Evolutionary conservation across 2,329 filamentous ascomycete species (phyloP).

Genomic region (Diaporthe velutina): DNA sequence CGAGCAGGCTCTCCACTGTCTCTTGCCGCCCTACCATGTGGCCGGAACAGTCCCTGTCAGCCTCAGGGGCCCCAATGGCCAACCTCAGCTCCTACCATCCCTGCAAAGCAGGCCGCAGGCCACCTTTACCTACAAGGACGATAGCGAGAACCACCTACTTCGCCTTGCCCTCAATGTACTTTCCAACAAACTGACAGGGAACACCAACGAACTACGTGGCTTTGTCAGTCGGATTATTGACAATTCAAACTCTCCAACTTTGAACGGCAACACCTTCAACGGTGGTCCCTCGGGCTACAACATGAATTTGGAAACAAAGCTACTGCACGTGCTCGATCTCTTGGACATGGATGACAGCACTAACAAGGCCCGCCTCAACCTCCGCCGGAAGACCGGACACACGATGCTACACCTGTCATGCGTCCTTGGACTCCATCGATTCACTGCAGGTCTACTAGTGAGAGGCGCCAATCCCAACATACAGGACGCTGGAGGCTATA

Average conservation of each 20-base stretch:
- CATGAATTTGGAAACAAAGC: slow-evolving; percentile 71
- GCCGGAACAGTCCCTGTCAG: slow-evolving; percentile 79
- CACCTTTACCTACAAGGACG: slow-evolving; percentile 80
- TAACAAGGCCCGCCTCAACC: slow-evolving; percentile 75
- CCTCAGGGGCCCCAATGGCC: slow-evolving; percentile 66
- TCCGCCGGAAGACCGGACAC: slow-evolving; percentile 75
- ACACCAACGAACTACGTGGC: slow-evolving; percentile 71
- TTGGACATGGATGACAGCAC: slow-evolving; percentile 83
- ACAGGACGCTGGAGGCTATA: slow-evolving; percentile 83
- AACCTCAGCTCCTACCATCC: slow-evolving; percentile 46
- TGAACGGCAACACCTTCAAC: slow-evolving; percentile 51
- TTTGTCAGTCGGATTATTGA: slow-evolving; percentile 72
- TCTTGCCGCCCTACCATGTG: slow-evolving; percentile 78
- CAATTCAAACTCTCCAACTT: slow-evolving; percentile 60
- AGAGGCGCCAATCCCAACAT: slow-evolving; percentile 83
- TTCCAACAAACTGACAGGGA: slow-evolving; percentile 74
- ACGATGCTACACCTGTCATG: slow-evolving; percentile 86
- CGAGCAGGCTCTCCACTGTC: slow-evolving; percentile 82
- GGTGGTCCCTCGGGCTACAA: slow-evolving; percentile 40
- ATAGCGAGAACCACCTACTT: slow-evolving; percentile 77
- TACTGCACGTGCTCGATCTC: slow-evolving; percentile 81
- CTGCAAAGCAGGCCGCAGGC: slow-evolving; percentile 56
- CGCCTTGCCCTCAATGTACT: slow-evolving; percentile 76
- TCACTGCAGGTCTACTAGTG: slow-evolving; percentile 82
- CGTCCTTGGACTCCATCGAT: slow-evolving; percentile 79